Evolutionary conservation across 225 moss, liverwort and hornwort species (phyloP).

Genomic region (Pleurozium schreberi): DNA sequence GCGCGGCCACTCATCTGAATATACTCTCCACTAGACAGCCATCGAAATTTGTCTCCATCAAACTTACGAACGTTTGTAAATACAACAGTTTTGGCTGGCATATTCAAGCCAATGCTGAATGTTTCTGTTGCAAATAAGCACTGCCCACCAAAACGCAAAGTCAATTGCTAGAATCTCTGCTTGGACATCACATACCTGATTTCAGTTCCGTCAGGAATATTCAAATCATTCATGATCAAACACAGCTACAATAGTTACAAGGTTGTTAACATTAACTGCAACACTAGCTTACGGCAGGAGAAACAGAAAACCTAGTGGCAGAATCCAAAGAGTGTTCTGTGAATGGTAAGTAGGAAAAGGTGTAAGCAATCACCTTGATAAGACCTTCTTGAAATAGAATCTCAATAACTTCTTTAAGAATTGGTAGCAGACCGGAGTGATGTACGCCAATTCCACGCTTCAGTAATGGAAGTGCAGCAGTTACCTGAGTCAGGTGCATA

Average conservation of each 20-base stretch:
- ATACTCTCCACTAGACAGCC: conserved; percentile 95
- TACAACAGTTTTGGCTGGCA: conserved; percentile 99
- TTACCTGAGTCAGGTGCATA: conserved; percentile 45
- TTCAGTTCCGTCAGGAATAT: neutral
- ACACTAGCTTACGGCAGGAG: neutral
- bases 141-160: conserved; percentile 21
- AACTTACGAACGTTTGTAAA: conserved; percentile 98
- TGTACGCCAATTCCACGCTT: conserved; percentile 96
- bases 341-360: neutral
- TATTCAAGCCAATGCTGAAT: conserved; percentile 96
- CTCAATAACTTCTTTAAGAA: conserved; percentile 94
- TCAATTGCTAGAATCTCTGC: neutral
- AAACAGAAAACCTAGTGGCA: neutral
- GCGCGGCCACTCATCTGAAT: conserved; percentile 99
- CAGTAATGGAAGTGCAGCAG: conserved; percentile 79
- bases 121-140: conserved; percentile 99
- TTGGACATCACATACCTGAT: neutral
- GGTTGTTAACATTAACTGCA: neutral
- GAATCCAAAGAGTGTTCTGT: neutral
- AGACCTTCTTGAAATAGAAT: conserved; percentile 97
- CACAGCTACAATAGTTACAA: neutral
- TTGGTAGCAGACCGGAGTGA: conserved; percentile 92
- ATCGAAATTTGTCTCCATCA: conserved; percentile 96
- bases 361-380: conserved; percentile 46
- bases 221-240: neutral